phyloP scores from a whole-genome alignment of 1,139 yeast genomes.

The Waltiozyma sp. region DNA sequence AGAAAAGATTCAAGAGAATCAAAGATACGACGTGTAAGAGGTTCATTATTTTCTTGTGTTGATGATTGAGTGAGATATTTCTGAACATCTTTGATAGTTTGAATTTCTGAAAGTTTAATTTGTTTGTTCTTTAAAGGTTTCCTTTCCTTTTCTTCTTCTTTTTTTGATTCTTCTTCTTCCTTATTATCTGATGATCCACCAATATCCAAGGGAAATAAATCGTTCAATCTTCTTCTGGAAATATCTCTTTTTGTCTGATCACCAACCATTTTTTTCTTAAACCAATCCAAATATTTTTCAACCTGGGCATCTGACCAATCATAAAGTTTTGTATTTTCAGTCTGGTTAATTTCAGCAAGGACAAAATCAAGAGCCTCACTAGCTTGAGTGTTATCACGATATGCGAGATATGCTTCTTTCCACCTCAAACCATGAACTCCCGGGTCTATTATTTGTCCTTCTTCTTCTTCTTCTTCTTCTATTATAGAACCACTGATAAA shows the following conservation, averaged over 20 bases:
- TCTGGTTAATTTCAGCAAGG: not conserved
- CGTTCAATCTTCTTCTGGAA: conserved; percentile 1
- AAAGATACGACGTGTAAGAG: not conserved
- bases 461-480: not conserved
- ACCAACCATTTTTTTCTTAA: conserved; percentile 23
- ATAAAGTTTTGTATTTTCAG: conserved; percentile 16
- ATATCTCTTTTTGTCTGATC: not conserved
- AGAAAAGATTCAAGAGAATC: not conserved
- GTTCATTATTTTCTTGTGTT: not conserved
- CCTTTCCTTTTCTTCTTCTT: not conserved
- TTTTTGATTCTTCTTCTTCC: not conserved
- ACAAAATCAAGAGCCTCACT: conserved; percentile 1
- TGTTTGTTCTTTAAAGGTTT: not conserved
- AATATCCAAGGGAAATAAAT: conserved; percentile 1
- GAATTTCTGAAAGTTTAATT: not conserved
- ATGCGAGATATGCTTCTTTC: not conserved
- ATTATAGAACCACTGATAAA: conserved; percentile 1
- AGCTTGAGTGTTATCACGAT: not conserved
- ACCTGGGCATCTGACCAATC: conserved; percentile 31
- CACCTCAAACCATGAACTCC: not conserved
- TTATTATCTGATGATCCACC: not conserved
- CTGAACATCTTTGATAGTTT: not conserved
- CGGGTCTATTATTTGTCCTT: not conserved
- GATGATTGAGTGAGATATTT: not conserved
- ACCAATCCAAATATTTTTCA: conserved; percentile 35